Base-by-base conservation (phyloP, 2,329 filamentous ascomycete species). In the Metarhizium brunneum region DNA sequence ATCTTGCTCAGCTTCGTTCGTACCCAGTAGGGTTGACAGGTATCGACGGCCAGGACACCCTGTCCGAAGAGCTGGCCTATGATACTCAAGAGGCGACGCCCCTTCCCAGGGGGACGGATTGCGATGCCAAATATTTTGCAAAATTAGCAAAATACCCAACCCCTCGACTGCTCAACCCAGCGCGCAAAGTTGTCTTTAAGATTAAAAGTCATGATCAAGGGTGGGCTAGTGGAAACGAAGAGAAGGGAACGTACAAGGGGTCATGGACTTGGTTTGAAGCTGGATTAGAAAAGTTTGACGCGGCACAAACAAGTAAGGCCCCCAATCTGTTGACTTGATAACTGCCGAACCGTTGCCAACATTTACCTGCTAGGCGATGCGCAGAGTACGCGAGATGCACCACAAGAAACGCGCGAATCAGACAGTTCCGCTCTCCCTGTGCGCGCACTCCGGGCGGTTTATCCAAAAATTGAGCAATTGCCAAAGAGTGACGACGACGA, bases 201-300 rank as follows among this genome's bases (percentile, higher is more conserved):
- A 73, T 84, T 45, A 67, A 66, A 11, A 82, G 79, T 63, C 72
- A 68, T 50, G 84, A 87, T 58, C 84, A 87, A 60, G 84, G 83
- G 4, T 83, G 76, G 75, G 73, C 14, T 4, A 16, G 75, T 36
- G 71, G 74, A 14, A 58, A 67, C 0, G 1, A 0, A 0, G 58
- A 67, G 45, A 63, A 62, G 2, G 72, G 72, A 2, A 73, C 73
- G 1, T 85, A 76, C 54, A 59, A 64, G 0, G 70, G 67, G 2
- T 81, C 83, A 0, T 83, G 70, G 68, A 83, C 83, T 0, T 87
- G 83, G 83, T 85, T 85, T 57, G 83, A 85, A 55, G 81, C 76
- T 16, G 83, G 83, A 0, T 64, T 84, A 16, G 83, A 86, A 66
- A 73, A 74, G 3, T 78, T 82, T 50, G 77, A 79, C 48, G 70